Percentiles rank a stretch among this genome's conserved stretches.
Evolutionary conservation across 352 stramenopile species (phyloP).

Genomic region (Plasmopara halstedii): DNA sequence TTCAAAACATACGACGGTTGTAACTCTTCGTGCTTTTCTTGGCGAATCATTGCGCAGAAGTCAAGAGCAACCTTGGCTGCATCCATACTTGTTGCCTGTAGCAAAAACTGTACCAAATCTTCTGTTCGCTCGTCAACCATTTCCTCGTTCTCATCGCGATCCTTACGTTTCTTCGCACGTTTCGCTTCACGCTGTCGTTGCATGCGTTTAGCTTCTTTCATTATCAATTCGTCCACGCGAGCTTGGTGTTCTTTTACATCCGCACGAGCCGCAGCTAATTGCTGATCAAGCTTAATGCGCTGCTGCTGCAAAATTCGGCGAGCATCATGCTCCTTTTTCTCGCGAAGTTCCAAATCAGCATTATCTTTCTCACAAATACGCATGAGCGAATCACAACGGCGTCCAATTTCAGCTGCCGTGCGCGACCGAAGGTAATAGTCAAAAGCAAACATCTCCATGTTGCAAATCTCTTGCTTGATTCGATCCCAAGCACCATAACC

Average conservation of each 20-base stretch:
- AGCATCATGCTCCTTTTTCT: slow-evolving; percentile 70
- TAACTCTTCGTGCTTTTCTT: slow-evolving; percentile 31
- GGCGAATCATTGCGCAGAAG: slow-evolving; percentile 49
- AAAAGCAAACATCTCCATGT: slow-evolving; percentile 91
- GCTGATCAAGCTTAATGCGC: slow-evolving; percentile 58
- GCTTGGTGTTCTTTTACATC: slow-evolving; percentile 71
- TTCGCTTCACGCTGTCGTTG: slow-evolving; percentile 74
- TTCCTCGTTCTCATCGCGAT: slow-evolving; percentile 60
- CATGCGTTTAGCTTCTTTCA: slow-evolving; percentile 85
- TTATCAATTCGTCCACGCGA: slow-evolving; percentile 80
- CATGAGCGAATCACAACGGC: slow-evolving; percentile 93
- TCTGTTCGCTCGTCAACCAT: slow-evolving; percentile 47
- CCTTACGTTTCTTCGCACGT: slow-evolving; percentile 72
- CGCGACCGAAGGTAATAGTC: slow-evolving; percentile 98
- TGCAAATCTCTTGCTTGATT: slow-evolving; percentile 95
- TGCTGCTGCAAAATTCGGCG: slow-evolving; percentile 53
- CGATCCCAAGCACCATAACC: slow-evolving; percentile 96
- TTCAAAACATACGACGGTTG: slow-evolving; percentile 64
- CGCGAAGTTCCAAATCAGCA: slow-evolving; percentile 65
- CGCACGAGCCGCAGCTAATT: slow-evolving; percentile 50
- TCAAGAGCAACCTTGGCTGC: slow-evolving; percentile 60
- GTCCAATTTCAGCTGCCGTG: slow-evolving; percentile 92
- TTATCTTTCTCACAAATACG: slow-evolving; percentile 93
- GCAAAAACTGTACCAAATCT: slow-evolving; percentile 55
- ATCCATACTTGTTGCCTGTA: slow-evolving; percentile 45